These are phyloP conservation scores for Coffea humblotiana DNA, from an alignment of 305 asterid genomes.

Conservation along the genomic window DNA sequence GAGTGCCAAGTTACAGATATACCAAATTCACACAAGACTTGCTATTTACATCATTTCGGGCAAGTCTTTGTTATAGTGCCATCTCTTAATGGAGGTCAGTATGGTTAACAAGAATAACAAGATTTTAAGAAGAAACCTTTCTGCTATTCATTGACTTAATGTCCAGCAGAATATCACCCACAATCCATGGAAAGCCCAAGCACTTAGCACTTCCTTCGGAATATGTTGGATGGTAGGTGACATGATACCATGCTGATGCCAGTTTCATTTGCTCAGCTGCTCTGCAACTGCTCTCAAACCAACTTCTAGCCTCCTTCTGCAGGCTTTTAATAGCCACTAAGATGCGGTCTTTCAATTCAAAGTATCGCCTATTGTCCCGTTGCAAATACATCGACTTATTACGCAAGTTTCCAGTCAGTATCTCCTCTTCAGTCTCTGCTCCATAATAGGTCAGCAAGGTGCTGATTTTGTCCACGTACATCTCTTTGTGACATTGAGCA, in stretches of 20 bases:
- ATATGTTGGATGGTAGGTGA: conserved; percentile 60
- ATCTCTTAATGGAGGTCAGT: neutral
- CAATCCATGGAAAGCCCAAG: conserved; percentile 88
- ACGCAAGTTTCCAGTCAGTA: conserved; percentile 69
- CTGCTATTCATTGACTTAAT: conserved; percentile 36
- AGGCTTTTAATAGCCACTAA: conserved; percentile 65
- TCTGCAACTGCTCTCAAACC: conserved; percentile 47
- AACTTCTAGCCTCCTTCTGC: conserved; percentile 67
- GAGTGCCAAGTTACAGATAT: neutral
- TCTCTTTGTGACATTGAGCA: conserved; percentile 62
- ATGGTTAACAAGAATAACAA: neutral
- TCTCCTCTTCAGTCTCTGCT: conserved; percentile 72
- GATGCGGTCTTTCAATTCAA: conserved; percentile 79
- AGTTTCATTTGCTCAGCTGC: conserved; percentile 39
- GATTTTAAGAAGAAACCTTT: neutral
- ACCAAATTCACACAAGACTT: neutral
- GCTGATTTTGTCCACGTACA: conserved; percentile 58
- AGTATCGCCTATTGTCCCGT: conserved; percentile 74
- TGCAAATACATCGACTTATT: conserved; percentile 60
- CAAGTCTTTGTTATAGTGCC: neutral
- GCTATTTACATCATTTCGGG: neutral
- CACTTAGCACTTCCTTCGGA: conserved; percentile 48
- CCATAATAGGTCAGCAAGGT: conserved; percentile 59
- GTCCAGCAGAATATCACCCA: conserved; percentile 62
- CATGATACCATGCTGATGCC: conserved; percentile 91